These are phyloP conservation scores for Pascua sp. DNA, from an alignment of 1,284 basidiomycete genomes.

Conservation along the genomic window DNA sequence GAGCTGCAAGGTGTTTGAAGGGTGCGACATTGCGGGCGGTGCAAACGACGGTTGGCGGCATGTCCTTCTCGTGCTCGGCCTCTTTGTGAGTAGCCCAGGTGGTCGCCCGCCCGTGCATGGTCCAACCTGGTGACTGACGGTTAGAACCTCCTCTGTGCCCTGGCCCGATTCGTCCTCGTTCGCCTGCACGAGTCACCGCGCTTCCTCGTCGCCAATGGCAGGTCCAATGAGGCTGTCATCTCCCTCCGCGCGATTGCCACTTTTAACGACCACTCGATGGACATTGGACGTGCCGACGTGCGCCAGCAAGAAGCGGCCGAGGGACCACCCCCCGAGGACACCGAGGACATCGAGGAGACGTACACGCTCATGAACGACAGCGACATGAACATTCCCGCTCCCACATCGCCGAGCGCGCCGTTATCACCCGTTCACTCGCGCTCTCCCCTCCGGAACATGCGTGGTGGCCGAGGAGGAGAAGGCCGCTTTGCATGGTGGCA, in stretches of 20 bases:
- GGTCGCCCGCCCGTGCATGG: background rate
- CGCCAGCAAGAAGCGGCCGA: slow-evolving; percentile 5
- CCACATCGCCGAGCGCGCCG: slow-evolving; percentile 9
- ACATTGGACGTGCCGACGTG: slow-evolving; percentile 68
- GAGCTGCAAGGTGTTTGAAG: slow-evolving; percentile 58
- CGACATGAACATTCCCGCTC: background rate
- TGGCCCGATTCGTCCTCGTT: slow-evolving; percentile 83
- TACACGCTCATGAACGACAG: background rate
- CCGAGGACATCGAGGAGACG: background rate
- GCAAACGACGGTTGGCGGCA: slow-evolving; percentile 85
- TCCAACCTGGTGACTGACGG: slow-evolving; percentile 2
- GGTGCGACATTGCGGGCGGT: slow-evolving; percentile 55
- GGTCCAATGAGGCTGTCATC: slow-evolving; percentile 74
- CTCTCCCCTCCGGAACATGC: background rate
- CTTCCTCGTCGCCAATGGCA: slow-evolving; percentile 78
- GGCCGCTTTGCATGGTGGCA: slow-evolving; percentile 7
- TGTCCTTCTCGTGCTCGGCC: slow-evolving; percentile 66
- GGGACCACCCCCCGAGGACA: background rate
- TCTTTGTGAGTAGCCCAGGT: slow-evolving; percentile 57
- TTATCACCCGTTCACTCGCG: background rate
- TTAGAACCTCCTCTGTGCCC: slow-evolving; percentile 81
- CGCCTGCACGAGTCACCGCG: slow-evolving; percentile 88
- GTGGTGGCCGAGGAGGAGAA: background rate
- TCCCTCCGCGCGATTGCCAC: slow-evolving; percentile 75
- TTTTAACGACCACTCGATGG: slow-evolving; percentile 72